Conservation (phyloP, 495 filamentous ascomycete species). For the Aspergillus ostianus region DNA sequence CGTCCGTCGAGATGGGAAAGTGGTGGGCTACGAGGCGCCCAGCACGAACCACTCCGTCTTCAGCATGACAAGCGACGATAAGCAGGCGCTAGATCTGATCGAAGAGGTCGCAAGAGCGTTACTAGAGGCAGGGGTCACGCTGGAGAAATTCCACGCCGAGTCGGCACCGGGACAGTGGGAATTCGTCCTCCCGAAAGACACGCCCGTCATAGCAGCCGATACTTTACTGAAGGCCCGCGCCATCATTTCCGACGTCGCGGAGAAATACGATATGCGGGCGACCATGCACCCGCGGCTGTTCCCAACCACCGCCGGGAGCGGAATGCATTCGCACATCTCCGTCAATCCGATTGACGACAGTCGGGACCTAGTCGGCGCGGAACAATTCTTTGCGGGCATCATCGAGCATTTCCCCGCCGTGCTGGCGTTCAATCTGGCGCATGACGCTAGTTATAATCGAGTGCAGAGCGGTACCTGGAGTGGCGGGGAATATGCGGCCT, state of each 20-base stretch:
- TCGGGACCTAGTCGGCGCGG: slow-evolving; percentile 31
- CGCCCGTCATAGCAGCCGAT: slow-evolving; percentile 65
- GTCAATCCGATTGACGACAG: slow-evolving; percentile 39
- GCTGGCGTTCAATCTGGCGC: slow-evolving; percentile 62
- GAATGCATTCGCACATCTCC: slow-evolving; percentile 67
- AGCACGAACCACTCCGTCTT: slow-evolving; percentile 14
- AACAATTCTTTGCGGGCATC: slow-evolving; percentile 66
- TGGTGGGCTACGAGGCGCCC: slow-evolving; percentile 9
- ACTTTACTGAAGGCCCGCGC: slow-evolving; percentile 63
- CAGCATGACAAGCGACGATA: slow-evolving; percentile 17
- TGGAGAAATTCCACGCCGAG: slow-evolving; percentile 71
- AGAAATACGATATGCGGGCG: slow-evolving; percentile 48
- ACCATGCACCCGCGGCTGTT: slow-evolving; percentile 69
- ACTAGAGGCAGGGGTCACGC: slow-evolving; percentile 50
- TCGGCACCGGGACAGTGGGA: slow-evolving; percentile 69
- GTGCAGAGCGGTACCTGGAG: slow-evolving; percentile 66
- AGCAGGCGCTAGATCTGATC: slow-evolving; percentile 50
- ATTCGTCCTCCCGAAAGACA: slow-evolving; percentile 59
- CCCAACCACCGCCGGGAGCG: slow-evolving; percentile 53
- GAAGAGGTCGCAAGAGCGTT: slow-evolving; percentile 55
- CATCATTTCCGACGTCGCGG: slow-evolving; percentile 57
- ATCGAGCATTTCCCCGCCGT: slow-evolving; percentile 63
- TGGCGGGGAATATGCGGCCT: slow-evolving; percentile 69
- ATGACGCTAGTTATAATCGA: slow-evolving; percentile 59
- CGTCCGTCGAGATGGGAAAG: slow-evolving; percentile 2